Percentiles rank a stretch among this genome's conserved stretches.
phyloP scores from a whole-genome alignment of 2,329 filamentous ascomycete genomes.

The Colletotrichum tofieldiae region DNA sequence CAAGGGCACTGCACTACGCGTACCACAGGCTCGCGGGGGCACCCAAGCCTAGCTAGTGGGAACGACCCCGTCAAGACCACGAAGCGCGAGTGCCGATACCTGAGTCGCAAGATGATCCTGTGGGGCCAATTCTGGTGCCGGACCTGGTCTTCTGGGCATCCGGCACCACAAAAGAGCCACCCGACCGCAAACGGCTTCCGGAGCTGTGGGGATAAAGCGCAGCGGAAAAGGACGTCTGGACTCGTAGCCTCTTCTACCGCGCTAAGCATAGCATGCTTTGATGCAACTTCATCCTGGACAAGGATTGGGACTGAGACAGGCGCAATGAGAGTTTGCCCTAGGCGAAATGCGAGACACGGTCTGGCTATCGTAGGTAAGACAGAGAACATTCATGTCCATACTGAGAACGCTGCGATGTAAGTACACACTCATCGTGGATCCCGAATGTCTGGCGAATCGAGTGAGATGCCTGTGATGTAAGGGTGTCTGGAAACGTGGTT shows the following conservation, averaged over 20 bases:
- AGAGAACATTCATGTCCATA: neutral
- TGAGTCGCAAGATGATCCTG: slow-evolving; percentile 11
- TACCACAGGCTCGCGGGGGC: neutral
- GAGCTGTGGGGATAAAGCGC: slow-evolving; percentile 14
- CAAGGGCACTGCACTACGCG: too few relatives aligned
- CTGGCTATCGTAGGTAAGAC: slow-evolving; percentile 20
- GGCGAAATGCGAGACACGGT: slow-evolving; percentile 29
- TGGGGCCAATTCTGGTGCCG: neutral
- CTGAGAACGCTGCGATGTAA: neutral
- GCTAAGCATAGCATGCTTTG: slow-evolving; percentile 1
- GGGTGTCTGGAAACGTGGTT: slow-evolving; percentile 4
- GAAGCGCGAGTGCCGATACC: slow-evolving; percentile 3
- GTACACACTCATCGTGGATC: neutral
- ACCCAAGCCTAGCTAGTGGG: neutral
- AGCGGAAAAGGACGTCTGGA: neutral
- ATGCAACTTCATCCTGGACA: slow-evolving; percentile 1
- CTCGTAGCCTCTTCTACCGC: slow-evolving; percentile 6
- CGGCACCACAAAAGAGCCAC: neutral
- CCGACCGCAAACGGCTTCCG: slow-evolving; percentile 22
- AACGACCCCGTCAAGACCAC: neutral
- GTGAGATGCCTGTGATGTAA: neutral
- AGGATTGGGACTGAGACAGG: slow-evolving; percentile 28
- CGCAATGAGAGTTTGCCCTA: slow-evolving; percentile 15
- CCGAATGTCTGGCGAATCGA: neutral
- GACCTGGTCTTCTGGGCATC: neutral